Base-by-base conservation (phyloP, 306 rosid species). In the Lagenaria siceraria region DNA sequence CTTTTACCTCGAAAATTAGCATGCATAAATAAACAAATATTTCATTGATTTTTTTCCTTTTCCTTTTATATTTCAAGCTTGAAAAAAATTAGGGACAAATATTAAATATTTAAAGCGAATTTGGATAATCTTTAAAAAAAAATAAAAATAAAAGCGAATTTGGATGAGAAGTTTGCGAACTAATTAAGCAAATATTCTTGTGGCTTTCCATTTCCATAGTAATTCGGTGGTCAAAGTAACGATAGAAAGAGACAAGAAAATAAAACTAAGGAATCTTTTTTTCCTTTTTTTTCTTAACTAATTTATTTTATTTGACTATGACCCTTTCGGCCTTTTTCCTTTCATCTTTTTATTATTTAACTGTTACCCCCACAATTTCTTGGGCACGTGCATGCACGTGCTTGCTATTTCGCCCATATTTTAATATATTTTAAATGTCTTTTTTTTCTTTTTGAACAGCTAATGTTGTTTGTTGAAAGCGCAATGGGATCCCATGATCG, bases 311-410 rank as follows among this genome's bases (percentile, higher is more conserved):
- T 21, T 66, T 66, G 74, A 38, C 52, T 21, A 66, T 66, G 33
- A 38, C 54, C 54, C 5, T 55, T 7, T 46, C 52, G 52, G 52
- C 18, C 17, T 11, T 46, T 46, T 46, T 63, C 36, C 18, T 79
- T 56, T 53, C 8, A 17, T 10, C 31, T 19, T 33, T 54, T 12
- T 19, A 2, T 43, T 42, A 43, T 48, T 68, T 11, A 42, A 42
- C 4, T 6, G 8, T 70, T 14, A 11, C 55, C 5, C n/a, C 55
- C 55, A 51, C n/a, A 42, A 35, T 74, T 51, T 29, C 11, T 78
- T 77, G 82, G 65, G 78, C 84, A 82, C 77, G 86, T 85, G 88
- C 62, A 52, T 0, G 75, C 70, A 74, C 75, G 76, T 77, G 83
- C 56, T 54, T 27, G 22, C 19, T 29, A 25, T 51, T 65, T 43